A percentile compares a stretch with the other conserved stretches of the same genome.
Evolutionary conservation across 1,139 yeast genomes (phyloP).

Genomic region (Williopsis jadinii): DNA sequence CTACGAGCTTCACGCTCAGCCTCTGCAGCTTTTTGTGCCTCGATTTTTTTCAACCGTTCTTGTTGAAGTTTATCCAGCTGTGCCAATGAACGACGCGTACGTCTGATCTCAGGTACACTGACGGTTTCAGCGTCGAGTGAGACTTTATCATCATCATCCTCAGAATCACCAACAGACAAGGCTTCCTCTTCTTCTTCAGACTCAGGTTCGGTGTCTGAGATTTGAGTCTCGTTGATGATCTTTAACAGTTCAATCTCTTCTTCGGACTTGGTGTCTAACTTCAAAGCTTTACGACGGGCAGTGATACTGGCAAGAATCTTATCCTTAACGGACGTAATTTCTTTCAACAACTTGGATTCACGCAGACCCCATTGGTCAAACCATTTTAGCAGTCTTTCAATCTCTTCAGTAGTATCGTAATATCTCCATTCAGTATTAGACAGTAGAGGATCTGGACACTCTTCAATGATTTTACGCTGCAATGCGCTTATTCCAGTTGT

Average conservation of each 20-base stretch:
- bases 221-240: constrained; percentile 31
- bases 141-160: constrained; percentile 6
- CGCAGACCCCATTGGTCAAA: constrained; percentile 71
- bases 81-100: constrained; percentile 24
- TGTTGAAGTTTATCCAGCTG: constrained; percentile 19
- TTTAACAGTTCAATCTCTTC: constrained; percentile 37
- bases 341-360: constrained; percentile 63
- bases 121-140: constrained; percentile 2
- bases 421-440: constrained; percentile 60
- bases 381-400: constrained; percentile 56
- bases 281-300: constrained; percentile 50
- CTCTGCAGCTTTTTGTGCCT: constrained; percentile 15
- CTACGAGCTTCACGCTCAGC: constrained; percentile 24
- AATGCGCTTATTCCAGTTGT: constrained; percentile 32
- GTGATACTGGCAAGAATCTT: constrained; percentile 50
- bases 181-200: constrained; percentile 23
- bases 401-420: constrained; percentile 55
- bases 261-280: constrained; percentile 33
- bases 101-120: constrained; percentile 15
- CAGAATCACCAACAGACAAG: constrained; percentile 1
- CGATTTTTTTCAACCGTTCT: constrained; percentile 18
- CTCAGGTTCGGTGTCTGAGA: constrained; percentile 28
- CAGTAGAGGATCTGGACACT: constrained; percentile 47
- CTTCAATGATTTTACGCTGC: constrained; percentile 66
- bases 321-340: constrained; percentile 46